These are phyloP conservation scores for Tuber brumale DNA, from an alignment of 495 filamentous ascomycete species.

Conservation along the genomic window DNA sequence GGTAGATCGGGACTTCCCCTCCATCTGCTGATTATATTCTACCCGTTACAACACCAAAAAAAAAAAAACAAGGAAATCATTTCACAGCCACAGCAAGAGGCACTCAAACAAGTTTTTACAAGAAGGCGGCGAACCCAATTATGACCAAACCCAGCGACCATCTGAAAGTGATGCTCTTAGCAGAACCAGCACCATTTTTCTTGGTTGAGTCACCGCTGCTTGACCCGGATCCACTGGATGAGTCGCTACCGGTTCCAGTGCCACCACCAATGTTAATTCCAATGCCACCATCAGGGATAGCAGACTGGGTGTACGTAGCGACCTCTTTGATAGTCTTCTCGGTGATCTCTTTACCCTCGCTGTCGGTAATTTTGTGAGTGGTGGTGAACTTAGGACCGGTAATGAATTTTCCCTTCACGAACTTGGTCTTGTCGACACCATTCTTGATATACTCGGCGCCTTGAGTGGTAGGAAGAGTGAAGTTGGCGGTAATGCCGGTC, in stretches of 20 bases:
- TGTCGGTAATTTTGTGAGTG: slow-evolving; percentile 26
- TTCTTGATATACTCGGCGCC: slow-evolving; percentile 35
- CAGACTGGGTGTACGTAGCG: slow-evolving; percentile 17
- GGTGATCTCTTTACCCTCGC: slow-evolving; percentile 17
- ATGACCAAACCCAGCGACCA: slow-evolving; percentile 25
- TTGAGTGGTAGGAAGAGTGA: slow-evolving; percentile 37
- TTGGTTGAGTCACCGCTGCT: too few species aligned
- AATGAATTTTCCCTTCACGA: slow-evolving; percentile 40
- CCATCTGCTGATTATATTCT: background rate
- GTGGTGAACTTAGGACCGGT: slow-evolving; percentile 10
- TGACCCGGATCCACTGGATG: background rate
- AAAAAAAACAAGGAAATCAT: slow-evolving; percentile 11
- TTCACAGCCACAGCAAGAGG: slow-evolving; percentile 21
- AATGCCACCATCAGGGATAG: slow-evolving; percentile 31
- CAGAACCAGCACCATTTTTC: slow-evolving; percentile 14
- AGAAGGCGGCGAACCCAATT: slow-evolving; percentile 27
- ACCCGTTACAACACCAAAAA: slow-evolving; percentile 8
- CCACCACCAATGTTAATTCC: slow-evolving; percentile 41
- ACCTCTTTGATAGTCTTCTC: slow-evolving; percentile 27
- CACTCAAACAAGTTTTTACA: slow-evolving; percentile 26
- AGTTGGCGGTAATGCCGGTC: slow-evolving; percentile 36
- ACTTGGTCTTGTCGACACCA: slow-evolving; percentile 30
- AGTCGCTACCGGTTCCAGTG: slow-evolving; percentile 29
- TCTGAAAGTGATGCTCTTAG: slow-evolving; percentile 18
- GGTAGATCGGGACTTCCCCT: slow-evolving; percentile 6